A percentile compares a stretch with the other conserved stretches of the same genome.
Evolutionary conservation across 352 stramenopile genomes (phyloP).

Genomic region (Phytophthora niederhauseri): DNA sequence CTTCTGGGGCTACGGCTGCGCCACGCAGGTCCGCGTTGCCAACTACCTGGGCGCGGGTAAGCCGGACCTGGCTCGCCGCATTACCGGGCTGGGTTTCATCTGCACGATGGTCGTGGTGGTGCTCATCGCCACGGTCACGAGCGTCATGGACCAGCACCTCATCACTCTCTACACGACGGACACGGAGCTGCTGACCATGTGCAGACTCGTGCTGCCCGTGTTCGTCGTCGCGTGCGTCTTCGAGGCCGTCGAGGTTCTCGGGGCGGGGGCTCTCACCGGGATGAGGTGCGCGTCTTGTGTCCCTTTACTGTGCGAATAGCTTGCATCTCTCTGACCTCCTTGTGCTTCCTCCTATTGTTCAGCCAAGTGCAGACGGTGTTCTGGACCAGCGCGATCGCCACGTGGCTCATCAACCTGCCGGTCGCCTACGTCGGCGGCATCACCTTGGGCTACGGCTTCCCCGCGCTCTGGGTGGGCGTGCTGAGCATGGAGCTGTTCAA

Average conservation of each 20-base stretch:
- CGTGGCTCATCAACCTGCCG: slow-evolving; percentile 72
- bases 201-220: slow-evolving; percentile 57
- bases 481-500: slow-evolving; percentile 76
- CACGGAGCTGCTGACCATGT: slow-evolving; percentile 49
- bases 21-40: slow-evolving; percentile 77
- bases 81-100: slow-evolving; percentile 58
- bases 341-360: neutral
- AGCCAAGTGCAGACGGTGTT: slow-evolving; percentile 72
- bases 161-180: slow-evolving; percentile 71
- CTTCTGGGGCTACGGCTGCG: slow-evolving; percentile 83
- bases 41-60: slow-evolving; percentile 75
- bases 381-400: slow-evolving; percentile 63
- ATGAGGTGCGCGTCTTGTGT: slow-evolving; percentile 55
- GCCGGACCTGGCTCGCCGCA: slow-evolving; percentile 51
- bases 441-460: slow-evolving; percentile 60
- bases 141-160: slow-evolving; percentile 50
- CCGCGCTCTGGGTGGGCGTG: slow-evolving; percentile 66
- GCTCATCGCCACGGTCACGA: slow-evolving; percentile 52
- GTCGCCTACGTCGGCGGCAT: slow-evolving; percentile 57
- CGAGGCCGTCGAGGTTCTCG: slow-evolving; percentile 69
- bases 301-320: neutral
- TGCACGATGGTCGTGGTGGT: slow-evolving; percentile 59
- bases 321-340: neutral
- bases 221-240: slow-evolving; percentile 68
- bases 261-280: slow-evolving; percentile 60